Evolutionary conservation across 306 rosid species (phyloP).

Genomic region (Fragaria iinumae): DNA sequence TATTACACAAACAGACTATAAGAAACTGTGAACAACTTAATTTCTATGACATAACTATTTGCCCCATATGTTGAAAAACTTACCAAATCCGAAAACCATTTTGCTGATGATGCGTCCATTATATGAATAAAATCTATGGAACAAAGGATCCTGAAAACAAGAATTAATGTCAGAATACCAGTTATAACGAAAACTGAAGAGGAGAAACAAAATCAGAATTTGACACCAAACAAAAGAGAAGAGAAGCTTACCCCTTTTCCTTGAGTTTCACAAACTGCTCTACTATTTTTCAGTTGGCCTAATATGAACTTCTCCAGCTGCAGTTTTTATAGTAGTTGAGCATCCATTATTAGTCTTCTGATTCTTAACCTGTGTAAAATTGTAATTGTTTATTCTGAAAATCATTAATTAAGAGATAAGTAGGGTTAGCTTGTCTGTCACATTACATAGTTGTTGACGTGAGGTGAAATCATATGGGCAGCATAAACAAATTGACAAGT

Average conservation of each 20-base stretch:
- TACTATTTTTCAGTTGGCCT: slow-evolving; percentile 5
- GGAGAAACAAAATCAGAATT: background rate
- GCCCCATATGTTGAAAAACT: background rate
- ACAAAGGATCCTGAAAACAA: slow-evolving; percentile 3
- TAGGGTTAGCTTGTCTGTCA: slow-evolving; percentile 8
- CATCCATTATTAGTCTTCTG: background rate
- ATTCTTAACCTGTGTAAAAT: slow-evolving; percentile 1
- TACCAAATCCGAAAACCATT: slow-evolving; percentile 64
- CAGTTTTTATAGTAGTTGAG: background rate
- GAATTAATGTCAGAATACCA: background rate
- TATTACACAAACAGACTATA: background rate
- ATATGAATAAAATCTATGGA: background rate
- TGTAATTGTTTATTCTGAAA: background rate
- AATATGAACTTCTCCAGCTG: background rate
- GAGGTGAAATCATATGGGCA: slow-evolving; percentile 9
- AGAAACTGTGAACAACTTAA: background rate
- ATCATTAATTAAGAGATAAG: background rate
- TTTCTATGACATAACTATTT: too few relatives aligned
- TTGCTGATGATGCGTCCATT: slow-evolving; percentile 39
- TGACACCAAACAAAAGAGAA: background rate
- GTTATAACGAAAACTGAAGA: background rate
- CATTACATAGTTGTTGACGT: slow-evolving; percentile 7
- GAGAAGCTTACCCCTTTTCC: slow-evolving; percentile 16
- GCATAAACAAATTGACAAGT: slow-evolving; percentile 6
- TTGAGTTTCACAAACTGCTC: background rate